A percentile compares a stretch with the other conserved stretches of the same genome.
phyloP scores from a whole-genome alignment of 129 eudicot species.

The Pittosporum tobira region DNA sequence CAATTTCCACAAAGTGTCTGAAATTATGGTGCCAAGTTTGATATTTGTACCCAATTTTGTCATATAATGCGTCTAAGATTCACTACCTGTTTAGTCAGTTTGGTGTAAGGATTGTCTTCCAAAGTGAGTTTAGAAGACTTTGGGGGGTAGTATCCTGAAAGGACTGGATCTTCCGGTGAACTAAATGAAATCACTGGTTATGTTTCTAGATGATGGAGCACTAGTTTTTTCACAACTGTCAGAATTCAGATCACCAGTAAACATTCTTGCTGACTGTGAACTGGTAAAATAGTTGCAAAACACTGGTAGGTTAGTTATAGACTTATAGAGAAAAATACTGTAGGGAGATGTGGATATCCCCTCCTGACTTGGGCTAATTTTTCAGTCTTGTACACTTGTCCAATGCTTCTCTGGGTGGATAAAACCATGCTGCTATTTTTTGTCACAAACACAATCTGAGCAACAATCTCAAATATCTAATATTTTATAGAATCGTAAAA shows the following conservation, averaged over 20 bases:
- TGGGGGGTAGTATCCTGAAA: too few species aligned
- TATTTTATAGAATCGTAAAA: too few species aligned
- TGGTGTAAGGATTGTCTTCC: background rate
- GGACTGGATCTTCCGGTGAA: background rate
- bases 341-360: too few species aligned
- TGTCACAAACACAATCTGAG: too few species aligned
- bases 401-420: background rate
- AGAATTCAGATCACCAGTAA: background rate
- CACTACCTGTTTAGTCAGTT: background rate
- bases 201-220: too few species aligned
- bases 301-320: background rate
- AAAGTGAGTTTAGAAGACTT: background rate
- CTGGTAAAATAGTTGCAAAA: background rate
- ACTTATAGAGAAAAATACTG: too few species aligned
- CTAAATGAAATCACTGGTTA: background rate
- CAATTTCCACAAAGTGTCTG: background rate
- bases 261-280: background rate
- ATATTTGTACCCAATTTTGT: background rate
- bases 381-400: too few species aligned
- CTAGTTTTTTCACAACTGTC: background rate
- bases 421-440: too few species aligned
- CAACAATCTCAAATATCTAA: too few species aligned
- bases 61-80: background rate
- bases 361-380: too few species aligned
- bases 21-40: background rate